Percentiles rank a stretch among this genome's conserved stretches.
These are phyloP conservation scores for Cylindrotheca closterium DNA, from an alignment of 108 stramenopile genomes.

Conservation along the genomic window DNA sequence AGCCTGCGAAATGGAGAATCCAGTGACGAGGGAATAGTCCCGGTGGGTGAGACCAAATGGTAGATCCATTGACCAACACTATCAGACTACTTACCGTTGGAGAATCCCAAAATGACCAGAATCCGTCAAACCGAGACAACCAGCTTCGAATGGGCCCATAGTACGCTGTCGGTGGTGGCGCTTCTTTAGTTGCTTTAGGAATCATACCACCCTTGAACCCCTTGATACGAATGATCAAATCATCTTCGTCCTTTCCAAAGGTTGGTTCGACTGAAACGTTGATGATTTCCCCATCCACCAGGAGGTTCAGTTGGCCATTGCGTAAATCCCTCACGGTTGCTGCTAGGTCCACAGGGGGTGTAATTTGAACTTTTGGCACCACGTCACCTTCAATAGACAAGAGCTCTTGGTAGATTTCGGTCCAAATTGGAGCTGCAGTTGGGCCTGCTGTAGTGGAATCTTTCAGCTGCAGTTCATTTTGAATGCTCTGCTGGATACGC, in stretches of 20 bases:
- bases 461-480: conserved; percentile 10
- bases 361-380: neutral
- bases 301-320: conserved; percentile 17
- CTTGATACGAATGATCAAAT: conserved; percentile 21
- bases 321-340: conserved; percentile 15
- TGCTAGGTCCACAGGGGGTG: conserved; percentile 7
- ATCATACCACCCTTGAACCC: conserved; percentile 11
- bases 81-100: neutral
- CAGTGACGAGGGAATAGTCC: neutral
- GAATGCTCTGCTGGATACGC: conserved; percentile 2
- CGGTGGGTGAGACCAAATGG: conserved; percentile 1
- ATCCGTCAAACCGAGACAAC: conserved; percentile 6
- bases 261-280: conserved; percentile 15
- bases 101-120: conserved; percentile 15
- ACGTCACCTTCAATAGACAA: conserved; percentile 19
- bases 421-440: conserved; percentile 14
- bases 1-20: neutral
- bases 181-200: neutral
- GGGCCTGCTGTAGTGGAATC: too few species aligned
- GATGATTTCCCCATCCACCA: conserved; percentile 26
- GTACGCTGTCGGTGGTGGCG: neutral
- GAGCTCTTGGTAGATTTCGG: conserved; percentile 17
- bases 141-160: conserved; percentile 8
- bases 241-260: conserved; percentile 18
- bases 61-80: neutral